A percentile compares a stretch with the other conserved stretches of the same genome.
These are phyloP conservation scores for Themeda triandra DNA, from an alignment of 176 grass and related monocot species.

Conservation along the genomic window DNA sequence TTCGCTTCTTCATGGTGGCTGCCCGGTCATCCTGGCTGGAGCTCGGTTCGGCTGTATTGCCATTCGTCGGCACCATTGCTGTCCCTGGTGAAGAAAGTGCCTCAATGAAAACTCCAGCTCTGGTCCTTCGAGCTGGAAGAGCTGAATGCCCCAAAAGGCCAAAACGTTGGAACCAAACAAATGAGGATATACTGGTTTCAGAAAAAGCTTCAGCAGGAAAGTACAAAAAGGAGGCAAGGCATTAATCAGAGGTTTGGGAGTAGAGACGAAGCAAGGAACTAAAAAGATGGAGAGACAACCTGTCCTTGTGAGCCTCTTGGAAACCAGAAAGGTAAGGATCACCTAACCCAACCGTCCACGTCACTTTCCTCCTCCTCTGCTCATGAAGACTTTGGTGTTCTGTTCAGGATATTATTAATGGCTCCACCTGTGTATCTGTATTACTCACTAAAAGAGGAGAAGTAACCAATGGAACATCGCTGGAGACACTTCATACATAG, in stretches of 20 bases:
- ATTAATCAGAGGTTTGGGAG: constrained; percentile 33
- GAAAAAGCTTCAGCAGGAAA: constrained; percentile 15
- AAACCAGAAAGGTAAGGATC: constrained; percentile 47
- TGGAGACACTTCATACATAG: not conserved
- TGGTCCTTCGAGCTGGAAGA: not conserved
- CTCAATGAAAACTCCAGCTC: not conserved
- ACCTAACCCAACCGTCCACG: constrained; percentile 35
- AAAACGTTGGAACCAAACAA: constrained; percentile 6
- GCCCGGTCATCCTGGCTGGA: not conserved
- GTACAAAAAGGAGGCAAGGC: constrained; percentile 15
- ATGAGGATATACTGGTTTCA: constrained; percentile 3
- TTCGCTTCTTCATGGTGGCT: constrained; percentile 8
- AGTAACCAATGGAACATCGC: not conserved
- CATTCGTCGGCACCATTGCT: not conserved
- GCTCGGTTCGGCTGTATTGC: not conserved
- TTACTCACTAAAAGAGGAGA: not conserved
- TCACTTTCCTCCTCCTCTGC: not conserved
- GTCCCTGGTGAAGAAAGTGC: not conserved
- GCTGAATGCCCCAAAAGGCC: not conserved
- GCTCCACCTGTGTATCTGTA: not conserved
- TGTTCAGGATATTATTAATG: not conserved
- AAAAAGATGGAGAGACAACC: constrained; percentile 21
- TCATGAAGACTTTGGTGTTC: constrained; percentile 11
- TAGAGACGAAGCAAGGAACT: constrained; percentile 49
- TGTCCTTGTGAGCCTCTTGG: constrained; percentile 1